phyloP scores from a whole-genome alignment of 2,329 filamentous ascomycete species.

The Plenodomus tracheiphilus region DNA sequence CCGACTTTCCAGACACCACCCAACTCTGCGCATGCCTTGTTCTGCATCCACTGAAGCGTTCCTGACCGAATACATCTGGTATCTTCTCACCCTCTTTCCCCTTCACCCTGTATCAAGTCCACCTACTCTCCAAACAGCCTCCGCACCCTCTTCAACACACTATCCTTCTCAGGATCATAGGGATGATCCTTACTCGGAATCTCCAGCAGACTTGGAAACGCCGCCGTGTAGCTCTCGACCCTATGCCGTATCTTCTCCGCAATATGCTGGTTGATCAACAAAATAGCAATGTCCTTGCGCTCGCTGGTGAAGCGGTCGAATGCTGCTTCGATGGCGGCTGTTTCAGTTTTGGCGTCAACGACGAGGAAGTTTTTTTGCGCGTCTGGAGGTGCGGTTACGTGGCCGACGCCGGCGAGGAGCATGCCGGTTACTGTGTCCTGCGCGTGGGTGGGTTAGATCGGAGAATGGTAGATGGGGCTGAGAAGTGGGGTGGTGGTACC shows the following conservation, averaged over 20 bases:
- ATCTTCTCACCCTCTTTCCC: neutral
- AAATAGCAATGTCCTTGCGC: conserved; percentile 93
- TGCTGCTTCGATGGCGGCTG: conserved; percentile 79
- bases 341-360: conserved; percentile 92
- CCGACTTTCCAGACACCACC: too few relatives aligned
- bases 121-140: conserved; percentile 71
- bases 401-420: conserved; percentile 91
- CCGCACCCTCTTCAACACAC: conserved; percentile 85
- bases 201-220: conserved; percentile 94
- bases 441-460: neutral
- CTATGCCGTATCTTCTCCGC: conserved; percentile 90
- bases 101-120: too few relatives aligned
- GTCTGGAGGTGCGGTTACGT: conserved; percentile 86
- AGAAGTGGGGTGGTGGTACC: conserved; percentile 54
- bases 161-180: conserved; percentile 98
- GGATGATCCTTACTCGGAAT: conserved; percentile 99
- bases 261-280: conserved; percentile 97
- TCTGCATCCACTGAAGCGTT: too few relatives aligned
- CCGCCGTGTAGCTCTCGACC: conserved; percentile 88
- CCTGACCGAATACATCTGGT: too few relatives aligned
- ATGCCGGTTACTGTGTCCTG: conserved; percentile 96
- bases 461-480: neutral
- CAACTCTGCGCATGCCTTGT: too few relatives aligned
- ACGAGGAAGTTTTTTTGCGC: conserved; percentile 97
- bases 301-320: conserved; percentile 88